phyloP scores from a whole-genome alignment of 371 early-diverging fungal species.

The Mortierella sp. region DNA sequence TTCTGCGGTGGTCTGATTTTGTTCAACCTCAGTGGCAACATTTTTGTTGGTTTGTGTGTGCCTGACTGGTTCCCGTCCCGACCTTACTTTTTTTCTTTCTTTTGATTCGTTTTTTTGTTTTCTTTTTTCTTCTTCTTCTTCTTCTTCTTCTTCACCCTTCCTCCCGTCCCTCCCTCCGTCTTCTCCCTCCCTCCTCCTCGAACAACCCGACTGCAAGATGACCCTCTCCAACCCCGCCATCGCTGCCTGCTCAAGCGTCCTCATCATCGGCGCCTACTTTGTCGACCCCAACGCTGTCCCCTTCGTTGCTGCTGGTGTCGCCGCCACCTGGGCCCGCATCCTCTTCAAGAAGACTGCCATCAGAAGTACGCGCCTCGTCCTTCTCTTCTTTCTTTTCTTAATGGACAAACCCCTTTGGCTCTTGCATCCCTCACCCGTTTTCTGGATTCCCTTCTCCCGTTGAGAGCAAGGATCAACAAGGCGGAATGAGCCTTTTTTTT shows the following conservation, averaged over 20 bases:
- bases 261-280: constrained; percentile 46
- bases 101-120: not conserved
- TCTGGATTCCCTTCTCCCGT: not conserved
- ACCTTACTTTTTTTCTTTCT: too few species aligned
- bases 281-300: constrained; percentile 41
- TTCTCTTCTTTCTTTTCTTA: not conserved
- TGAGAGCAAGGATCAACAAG: not conserved
- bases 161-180: not conserved
- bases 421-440: not conserved
- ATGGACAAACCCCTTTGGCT: not conserved
- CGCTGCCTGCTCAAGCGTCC: constrained; percentile 39
- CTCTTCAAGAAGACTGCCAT: constrained; percentile 27
- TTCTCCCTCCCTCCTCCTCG: not conserved
- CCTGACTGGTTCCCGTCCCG: not conserved
- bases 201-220: constrained; percentile 27
- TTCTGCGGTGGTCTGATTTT: constrained; percentile 10
- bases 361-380: constrained; percentile 27
- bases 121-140: not conserved
- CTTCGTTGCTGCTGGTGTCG: constrained; percentile 44
- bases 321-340: constrained; percentile 48
- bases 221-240: constrained; percentile 41
- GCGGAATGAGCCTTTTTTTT: not conserved
- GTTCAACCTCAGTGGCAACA: too few species aligned
- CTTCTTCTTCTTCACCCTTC: not conserved
- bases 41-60: not conserved